Evolutionary conservation across 805 yeast species (phyloP), one percentile per base, ranked within the genome.

Genomic region (Brettanomyces sp.): DNA sequence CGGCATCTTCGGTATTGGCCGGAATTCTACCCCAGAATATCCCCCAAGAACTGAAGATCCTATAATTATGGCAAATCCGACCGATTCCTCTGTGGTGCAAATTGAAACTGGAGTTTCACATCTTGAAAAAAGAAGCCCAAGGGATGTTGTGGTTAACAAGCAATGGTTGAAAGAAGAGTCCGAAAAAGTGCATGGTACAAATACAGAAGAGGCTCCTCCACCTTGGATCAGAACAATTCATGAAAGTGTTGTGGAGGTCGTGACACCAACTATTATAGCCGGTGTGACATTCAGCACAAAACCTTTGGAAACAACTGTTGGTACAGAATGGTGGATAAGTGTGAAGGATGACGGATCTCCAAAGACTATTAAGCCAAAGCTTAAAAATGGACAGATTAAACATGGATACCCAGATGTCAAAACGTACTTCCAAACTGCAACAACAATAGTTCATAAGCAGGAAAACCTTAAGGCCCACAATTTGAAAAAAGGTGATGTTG

Each of bases 181-280:
- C 7, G 54, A 52, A 28, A 43, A 41, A 36, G 33, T 45, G 5
- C 43, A 49, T 22, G 56, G 56, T 13, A 45, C 55, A 3, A 32
- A 47, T 4, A 45, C 49, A 13, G 50, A 52, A 4, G 76, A 70
- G 36, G 56, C 62, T 1, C 80, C 77, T 4, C 67, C 67, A 46
- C 82, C 88, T 2, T 86, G 95, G 95, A 44, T 73, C 13, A 74
- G 95, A 60, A 85, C 95, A 0, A 74, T 85, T 41, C 79, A 79
- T 50, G 70, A 70, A 1, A 64, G 74, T 1, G 56, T 72, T 9
- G 66, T 55, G 5, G 93, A 84, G 58, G 69, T 84, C 30, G 82
- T 80, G 28, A 69, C 73, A 0, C 87, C 87, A 4, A 76, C 83
- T 0, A 79, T 79, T 22, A 70, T 80, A 51, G 82, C 72, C 12